These are phyloP conservation scores for Arxiozyma slooffiae DNA, from an alignment of 1,139 yeast genomes.

Conservation along the genomic window DNA sequence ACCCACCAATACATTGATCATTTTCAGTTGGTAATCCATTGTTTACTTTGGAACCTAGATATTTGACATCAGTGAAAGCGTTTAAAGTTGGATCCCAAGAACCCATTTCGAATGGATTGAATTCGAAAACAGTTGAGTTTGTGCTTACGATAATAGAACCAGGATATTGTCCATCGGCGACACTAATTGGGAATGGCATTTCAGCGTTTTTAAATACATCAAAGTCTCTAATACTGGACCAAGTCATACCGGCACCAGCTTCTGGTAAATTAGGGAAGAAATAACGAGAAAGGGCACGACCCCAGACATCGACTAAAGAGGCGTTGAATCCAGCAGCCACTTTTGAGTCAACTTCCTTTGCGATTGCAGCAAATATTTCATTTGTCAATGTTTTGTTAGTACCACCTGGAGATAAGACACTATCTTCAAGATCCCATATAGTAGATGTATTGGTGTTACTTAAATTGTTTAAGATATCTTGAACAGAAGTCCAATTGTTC, in stretches of 20 bases:
- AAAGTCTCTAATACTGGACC: slow-evolving; percentile 49
- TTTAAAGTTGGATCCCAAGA: slow-evolving; percentile 76
- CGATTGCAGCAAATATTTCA: slow-evolving; percentile 23
- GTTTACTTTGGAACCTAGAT: slow-evolving; percentile 56
- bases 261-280: slow-evolving; percentile 47
- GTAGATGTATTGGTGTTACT: background rate
- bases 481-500: slow-evolving; percentile 73
- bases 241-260: slow-evolving; percentile 55
- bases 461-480: slow-evolving; percentile 36
- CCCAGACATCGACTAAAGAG: slow-evolving; percentile 84
- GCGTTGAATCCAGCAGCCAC: slow-evolving; percentile 66
- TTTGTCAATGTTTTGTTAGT: background rate
- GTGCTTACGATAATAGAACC: slow-evolving; percentile 44
- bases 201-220: slow-evolving; percentile 46
- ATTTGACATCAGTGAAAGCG: slow-evolving; percentile 58
- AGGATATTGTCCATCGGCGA: slow-evolving; percentile 72
- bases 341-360: slow-evolving; percentile 37
- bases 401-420: slow-evolving; percentile 6
- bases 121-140: slow-evolving; percentile 72
- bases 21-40: slow-evolving; percentile 43
- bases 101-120: slow-evolving; percentile 76
- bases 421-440: slow-evolving; percentile 6
- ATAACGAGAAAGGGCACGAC: slow-evolving; percentile 69
- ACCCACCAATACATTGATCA: slow-evolving; percentile 52
- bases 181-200: slow-evolving; percentile 79